Evolutionary conservation across 179 eudicot genomes (phyloP), one percentile per base, ranked within the genome.

Genomic region (Silene vulgaris): DNA sequence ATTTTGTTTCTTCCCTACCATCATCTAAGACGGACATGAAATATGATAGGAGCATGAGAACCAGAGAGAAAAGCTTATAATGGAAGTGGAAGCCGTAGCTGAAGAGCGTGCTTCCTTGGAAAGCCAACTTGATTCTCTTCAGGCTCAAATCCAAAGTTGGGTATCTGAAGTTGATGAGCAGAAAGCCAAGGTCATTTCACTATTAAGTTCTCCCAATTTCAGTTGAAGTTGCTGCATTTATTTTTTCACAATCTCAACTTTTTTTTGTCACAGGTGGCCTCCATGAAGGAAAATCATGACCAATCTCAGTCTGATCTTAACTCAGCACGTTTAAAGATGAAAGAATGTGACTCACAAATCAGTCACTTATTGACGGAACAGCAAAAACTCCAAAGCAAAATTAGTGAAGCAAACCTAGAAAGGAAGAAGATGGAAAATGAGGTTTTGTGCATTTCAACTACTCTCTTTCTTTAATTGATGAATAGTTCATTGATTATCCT

Each of bases 341-440:
- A 89, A 82, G 95, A 91, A 84, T 88, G 93, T 79, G 99, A 95
- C 86, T 74, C 91, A 8, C 90, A 90, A 83, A 95, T 95, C 77
- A 83, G 80, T 81, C 65, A 69, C 72, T 86, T 95, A 69, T 40
- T 89, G 50, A 89, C 81, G 83, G 88, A 89, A 82, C 97, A 95
- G 79, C 86, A 90, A 80, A 83, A 81, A 29, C 85, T 95, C 76
- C 90, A 90, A 73, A 85, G 71, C 61, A 95, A 79, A 77, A 79
- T 92, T 73, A 89, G 75, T 80, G 99, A 95, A 65, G 78, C 80
- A 61, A 88, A 82, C 64, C 84, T 95, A 65, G 97, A 95, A 80
- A 89, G 86, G 84, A 94, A 91, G 81, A 92, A 84, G 83, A 60
- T 95, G 91, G 99, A 95, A 78, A 95, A 95, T 82, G 99, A 95